Base-by-base conservation (phyloP, 148 eudicot species). In the Arbutus unedo region DNA sequence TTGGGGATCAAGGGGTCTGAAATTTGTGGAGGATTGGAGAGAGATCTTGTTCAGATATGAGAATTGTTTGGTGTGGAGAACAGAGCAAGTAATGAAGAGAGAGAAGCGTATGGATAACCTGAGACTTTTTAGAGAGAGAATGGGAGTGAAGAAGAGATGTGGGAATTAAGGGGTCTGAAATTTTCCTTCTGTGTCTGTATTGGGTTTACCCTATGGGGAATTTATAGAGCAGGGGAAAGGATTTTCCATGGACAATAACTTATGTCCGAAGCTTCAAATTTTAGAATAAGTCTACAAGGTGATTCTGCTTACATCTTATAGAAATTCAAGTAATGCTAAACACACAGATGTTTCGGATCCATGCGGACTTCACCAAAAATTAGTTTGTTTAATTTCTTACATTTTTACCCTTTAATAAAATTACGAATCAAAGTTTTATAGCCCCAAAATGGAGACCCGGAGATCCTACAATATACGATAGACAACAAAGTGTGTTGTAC, bases 151-250 rank as follows among this genome's bases (percentile, higher is more conserved):
- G 76, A 73, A 48, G 3, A 51, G 44, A 23, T 73, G 82, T 75
- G 79, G 79, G 84, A 57, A 6, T 15, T 71, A 78, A 68, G 48
- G 41, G 19, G 75, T 50, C 5, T 71, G 79, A 83, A 71, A 60
- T 21, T 59, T 86, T 25, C 45, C 25, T 19, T 74, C 0, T 59
- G 8, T 45, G 57, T 84, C 78, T 50, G 16, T 21, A 66, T 82
- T 75, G 76, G 74, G 59, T 70, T 43, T 68, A 19, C 74, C 49
- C 51, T 21, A 19, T 81, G 81, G 79, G 50, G 85, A 82, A 88
- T 82, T 86, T 88, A 86, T 88, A 86, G 84, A 5, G 84, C 79
- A 80, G 81, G 48, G 74, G 41, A 44, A 70, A 71, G 64, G 66
- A 55, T 82, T 70, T 78, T 83, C 8, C 48, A 66, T 66, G 16